These are phyloP conservation scores for Psilocybe cyanescens DNA, from an alignment of 768 basidiomycete genomes.

Conservation along the genomic window DNA sequence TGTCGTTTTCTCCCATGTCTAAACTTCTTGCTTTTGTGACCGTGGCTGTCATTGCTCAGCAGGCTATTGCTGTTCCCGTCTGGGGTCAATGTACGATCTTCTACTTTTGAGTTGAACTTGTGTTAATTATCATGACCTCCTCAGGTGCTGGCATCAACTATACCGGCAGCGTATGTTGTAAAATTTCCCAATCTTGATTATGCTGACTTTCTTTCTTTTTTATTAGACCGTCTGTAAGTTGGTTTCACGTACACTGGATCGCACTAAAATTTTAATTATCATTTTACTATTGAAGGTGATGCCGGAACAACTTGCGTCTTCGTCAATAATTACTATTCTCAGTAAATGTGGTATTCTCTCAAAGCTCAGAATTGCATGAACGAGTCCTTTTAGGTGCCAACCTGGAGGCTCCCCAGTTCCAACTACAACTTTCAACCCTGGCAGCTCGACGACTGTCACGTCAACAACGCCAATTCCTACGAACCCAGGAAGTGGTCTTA, in stretches of 20 bases:
- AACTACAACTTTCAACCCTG: conserved; percentile 3
- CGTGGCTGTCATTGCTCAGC: conserved; percentile 23
- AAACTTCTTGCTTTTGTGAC: conserved; percentile 29
- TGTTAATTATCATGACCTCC: not conserved
- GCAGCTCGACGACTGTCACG: conserved; percentile 3
- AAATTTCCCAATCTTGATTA: not conserved
- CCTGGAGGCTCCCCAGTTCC: conserved; percentile 4
- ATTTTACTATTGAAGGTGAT: conserved; percentile 22
- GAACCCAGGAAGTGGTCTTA: conserved; percentile 25
- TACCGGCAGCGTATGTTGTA: conserved; percentile 27
- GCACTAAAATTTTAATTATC: not conserved
- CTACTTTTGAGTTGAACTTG: not conserved
- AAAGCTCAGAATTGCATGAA: not conserved
- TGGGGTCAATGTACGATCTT: conserved; percentile 33
- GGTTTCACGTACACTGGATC: not conserved
- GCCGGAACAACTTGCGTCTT: conserved; percentile 31
- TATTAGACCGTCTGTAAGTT: conserved; percentile 21
- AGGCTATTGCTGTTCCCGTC: conserved; percentile 27
- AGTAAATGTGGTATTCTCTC: conserved; percentile 21
- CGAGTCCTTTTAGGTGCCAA: conserved; percentile 13
- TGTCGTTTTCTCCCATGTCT: conserved; percentile 18
- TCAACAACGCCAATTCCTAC: conserved; percentile 10
- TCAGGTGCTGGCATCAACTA: conserved; percentile 33
- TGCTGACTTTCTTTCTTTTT: not conserved
- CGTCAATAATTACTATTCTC: conserved; percentile 34